Conservation (phyloP, 2,329 filamentous ascomycete species). For the Fusarium humuli region DNA sequence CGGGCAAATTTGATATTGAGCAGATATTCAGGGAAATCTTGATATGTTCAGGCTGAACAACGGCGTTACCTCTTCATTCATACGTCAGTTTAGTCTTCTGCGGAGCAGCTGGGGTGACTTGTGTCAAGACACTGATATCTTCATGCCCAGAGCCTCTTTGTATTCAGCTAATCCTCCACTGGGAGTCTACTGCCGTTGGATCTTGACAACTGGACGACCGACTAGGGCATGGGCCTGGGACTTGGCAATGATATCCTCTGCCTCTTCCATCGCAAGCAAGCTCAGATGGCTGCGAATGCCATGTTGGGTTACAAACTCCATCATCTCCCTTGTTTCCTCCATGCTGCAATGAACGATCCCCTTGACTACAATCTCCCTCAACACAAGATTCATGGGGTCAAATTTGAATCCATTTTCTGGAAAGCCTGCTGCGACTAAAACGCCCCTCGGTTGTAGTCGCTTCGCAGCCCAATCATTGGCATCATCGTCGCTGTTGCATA, state of each 20-base stretch:
- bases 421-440: conserved; percentile 27
- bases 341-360: conserved; percentile 33
- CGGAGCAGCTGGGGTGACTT: not conserved
- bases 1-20: not conserved
- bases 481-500: conserved; percentile 28
- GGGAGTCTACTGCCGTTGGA: not conserved
- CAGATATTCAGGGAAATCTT: not conserved
- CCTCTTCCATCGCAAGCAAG: conserved; percentile 28
- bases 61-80: not conserved
- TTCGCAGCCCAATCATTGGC: conserved; percentile 37
- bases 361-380: conserved; percentile 30
- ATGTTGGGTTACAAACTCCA: conserved; percentile 23
- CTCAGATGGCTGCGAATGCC: conserved; percentile 25
- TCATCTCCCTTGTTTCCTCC: conserved; percentile 27
- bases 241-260: conserved; percentile 20
- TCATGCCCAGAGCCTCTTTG: not conserved
- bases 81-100: not conserved
- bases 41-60: not conserved
- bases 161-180: not conserved
- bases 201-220: conserved; percentile 26
- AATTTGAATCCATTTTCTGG: conserved; percentile 34
- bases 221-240: conserved; percentile 6
- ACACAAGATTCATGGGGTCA: conserved; percentile 32
- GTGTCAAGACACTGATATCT: not conserved
- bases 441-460: conserved; percentile 26